A percentile compares a stretch with the other conserved stretches of the same genome.
Evolutionary conservation across 805 yeast genomes (phyloP).

Genomic region (Clavispora fructus): DNA sequence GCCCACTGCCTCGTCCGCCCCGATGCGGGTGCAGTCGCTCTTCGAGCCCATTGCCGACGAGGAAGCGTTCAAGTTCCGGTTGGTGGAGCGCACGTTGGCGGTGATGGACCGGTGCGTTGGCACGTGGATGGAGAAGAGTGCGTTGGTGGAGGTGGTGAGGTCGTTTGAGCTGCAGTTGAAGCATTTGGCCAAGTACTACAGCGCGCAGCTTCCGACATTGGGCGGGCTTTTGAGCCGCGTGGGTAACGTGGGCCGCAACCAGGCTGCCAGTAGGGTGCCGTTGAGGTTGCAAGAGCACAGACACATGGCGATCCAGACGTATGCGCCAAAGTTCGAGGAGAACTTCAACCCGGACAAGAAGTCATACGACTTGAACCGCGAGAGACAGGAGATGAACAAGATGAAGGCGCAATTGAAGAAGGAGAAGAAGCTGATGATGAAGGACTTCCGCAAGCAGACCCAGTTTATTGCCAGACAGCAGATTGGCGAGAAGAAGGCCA

Average conservation of each 20-base stretch:
- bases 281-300: constrained; percentile 77
- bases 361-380: constrained; percentile 78
- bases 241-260: constrained; percentile 37
- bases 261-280: constrained; percentile 41
- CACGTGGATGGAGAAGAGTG: constrained; percentile 59
- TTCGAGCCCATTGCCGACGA: constrained; percentile 7
- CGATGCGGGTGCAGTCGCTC: constrained; percentile 8
- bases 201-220: constrained; percentile 26
- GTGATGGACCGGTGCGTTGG: constrained; percentile 26
- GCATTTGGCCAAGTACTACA: constrained; percentile 32
- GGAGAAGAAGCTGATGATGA: constrained; percentile 81
- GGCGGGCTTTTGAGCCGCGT: constrained; percentile 39
- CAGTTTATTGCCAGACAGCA: constrained; percentile 83
- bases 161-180: constrained; percentile 44
- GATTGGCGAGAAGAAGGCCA: constrained; percentile 69
- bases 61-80: constrained; percentile 19
- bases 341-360: constrained; percentile 94
- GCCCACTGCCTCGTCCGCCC: constrained; percentile 5
- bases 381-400: constrained; percentile 78
- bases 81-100: constrained; percentile 29
- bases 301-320: constrained; percentile 77
- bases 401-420: constrained; percentile 82
- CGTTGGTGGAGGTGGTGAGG: constrained; percentile 53
- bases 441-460: constrained; percentile 86
- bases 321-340: constrained; percentile 90